Evolutionary conservation across 169 alveolate species (phyloP).

Genomic region (Plasmodium cynomolgi): DNA sequence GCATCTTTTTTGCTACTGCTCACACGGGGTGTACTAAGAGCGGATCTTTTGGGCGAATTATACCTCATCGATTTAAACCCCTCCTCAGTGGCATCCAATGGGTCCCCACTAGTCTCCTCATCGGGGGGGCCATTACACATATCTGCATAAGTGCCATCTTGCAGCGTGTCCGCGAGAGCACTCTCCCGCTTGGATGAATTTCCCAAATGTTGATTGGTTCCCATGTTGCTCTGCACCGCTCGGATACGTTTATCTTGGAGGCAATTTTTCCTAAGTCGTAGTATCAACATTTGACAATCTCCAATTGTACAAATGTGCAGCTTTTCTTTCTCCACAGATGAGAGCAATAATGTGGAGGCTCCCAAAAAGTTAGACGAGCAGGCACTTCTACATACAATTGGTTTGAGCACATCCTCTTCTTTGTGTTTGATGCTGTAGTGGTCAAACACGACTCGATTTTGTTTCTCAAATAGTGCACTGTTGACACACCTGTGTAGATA

Average conservation of each 20-base stretch:
- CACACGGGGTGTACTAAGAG: background rate
- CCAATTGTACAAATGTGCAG: conserved; percentile 63
- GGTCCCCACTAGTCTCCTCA: background rate
- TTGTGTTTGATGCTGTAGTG: conserved; percentile 28
- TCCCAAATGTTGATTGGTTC: background rate
- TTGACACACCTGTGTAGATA: conserved; percentile 33
- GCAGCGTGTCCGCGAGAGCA: background rate
- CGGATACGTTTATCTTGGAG: background rate
- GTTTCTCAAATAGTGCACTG: conserved; percentile 30
- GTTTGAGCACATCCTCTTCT: conserved; percentile 42
- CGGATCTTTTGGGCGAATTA: background rate
- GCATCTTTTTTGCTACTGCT: background rate
- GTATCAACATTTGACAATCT: conserved; percentile 72
- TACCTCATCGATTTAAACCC: background rate
- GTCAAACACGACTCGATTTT: conserved; percentile 35
- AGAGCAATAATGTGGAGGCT: conserved; percentile 59
- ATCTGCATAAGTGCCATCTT: background rate
- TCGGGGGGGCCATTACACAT: background rate
- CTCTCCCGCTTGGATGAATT: conserved; percentile 13
- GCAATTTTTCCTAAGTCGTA: conserved; percentile 8
- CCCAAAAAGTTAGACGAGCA: conserved; percentile 70
- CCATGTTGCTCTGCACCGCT: conserved; percentile 11
- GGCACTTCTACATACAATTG: conserved; percentile 70
- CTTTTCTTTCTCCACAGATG: conserved; percentile 46
- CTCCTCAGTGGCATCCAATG: background rate